Evolutionary conservation across 441 rosid species (phyloP).

Genomic region (Isatis lusitanica): DNA sequence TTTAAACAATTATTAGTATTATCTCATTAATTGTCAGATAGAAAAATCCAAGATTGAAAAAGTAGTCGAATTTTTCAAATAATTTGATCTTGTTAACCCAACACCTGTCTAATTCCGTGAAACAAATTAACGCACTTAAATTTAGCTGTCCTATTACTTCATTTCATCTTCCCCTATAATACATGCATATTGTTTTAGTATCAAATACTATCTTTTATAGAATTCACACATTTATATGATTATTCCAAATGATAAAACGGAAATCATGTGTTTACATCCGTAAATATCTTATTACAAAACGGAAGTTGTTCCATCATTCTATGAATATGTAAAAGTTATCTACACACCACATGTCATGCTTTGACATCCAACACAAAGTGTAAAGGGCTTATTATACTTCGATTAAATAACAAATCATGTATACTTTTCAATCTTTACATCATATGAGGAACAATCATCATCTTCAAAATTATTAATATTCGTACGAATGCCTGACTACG

Average conservation of each 20-base stretch:
- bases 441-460: constrained; percentile 30
- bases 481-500: constrained; percentile 19
- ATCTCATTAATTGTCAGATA: background rate
- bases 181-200: background rate
- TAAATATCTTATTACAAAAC: background rate
- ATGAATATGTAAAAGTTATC: constrained; percentile 6
- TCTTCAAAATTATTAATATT: constrained; percentile 6
- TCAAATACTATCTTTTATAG: background rate
- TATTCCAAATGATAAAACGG: too few relatives aligned
- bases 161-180: background rate
- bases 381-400: background rate
- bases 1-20: constrained; percentile 20
- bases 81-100: background rate
- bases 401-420: constrained; percentile 4
- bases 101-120: background rate
- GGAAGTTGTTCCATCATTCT: constrained; percentile 14
- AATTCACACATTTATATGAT: background rate
- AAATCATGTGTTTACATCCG: background rate
- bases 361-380: constrained; percentile 13
- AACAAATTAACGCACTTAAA: background rate
- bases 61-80: background rate
- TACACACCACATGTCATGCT: constrained; percentile 33
- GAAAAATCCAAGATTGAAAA: constrained; percentile 16
- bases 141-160: background rate
- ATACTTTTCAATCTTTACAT: constrained; percentile 26